These are phyloP conservation scores for Xylaria longipes DNA, from an alignment of 495 filamentous ascomycete genomes.

Conservation along the genomic window DNA sequence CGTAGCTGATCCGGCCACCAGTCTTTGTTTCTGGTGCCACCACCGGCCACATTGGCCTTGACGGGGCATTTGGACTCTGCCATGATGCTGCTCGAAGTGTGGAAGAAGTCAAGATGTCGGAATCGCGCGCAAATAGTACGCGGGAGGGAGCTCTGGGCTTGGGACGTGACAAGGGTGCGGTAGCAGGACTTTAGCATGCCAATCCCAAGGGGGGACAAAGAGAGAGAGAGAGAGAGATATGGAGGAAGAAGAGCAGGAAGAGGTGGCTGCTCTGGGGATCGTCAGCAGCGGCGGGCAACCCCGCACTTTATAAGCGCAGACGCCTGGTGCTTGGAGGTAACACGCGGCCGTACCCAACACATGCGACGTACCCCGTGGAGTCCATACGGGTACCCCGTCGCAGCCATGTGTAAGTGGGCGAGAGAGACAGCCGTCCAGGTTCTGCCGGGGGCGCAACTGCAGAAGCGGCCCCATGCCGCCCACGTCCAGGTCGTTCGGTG, in stretches of 20 bases:
- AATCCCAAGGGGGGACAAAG: not conserved
- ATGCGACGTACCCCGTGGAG: not conserved
- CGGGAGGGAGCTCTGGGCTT: not conserved
- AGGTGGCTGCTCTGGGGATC: not conserved
- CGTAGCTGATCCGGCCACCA: conserved; percentile 73
- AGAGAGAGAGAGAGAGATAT: not conserved
- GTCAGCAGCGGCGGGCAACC: conserved; percentile 9
- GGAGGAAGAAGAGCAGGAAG: not conserved
- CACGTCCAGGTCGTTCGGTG: not conserved
- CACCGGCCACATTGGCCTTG: conserved; percentile 62
- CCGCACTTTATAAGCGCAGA: conserved; percentile 27
- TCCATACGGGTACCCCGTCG: too few species aligned
- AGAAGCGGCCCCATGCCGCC: conserved; percentile 26
- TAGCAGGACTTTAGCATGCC: not conserved
- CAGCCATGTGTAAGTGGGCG: not conserved
- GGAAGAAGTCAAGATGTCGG: conserved; percentile 1
- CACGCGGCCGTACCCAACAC: not conserved
- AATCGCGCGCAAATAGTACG: not conserved
- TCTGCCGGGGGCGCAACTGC: conserved; percentile 14
- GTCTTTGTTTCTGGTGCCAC: conserved; percentile 66
- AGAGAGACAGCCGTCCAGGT: not conserved
- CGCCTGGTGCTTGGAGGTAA: not conserved
- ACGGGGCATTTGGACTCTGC: conserved; percentile 56
- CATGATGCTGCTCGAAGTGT: conserved; percentile 23
- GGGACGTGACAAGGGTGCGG: not conserved